These are phyloP conservation scores for Nicotiana otophora DNA, from an alignment of 257 asterid genomes.

Conservation along the genomic window DNA sequence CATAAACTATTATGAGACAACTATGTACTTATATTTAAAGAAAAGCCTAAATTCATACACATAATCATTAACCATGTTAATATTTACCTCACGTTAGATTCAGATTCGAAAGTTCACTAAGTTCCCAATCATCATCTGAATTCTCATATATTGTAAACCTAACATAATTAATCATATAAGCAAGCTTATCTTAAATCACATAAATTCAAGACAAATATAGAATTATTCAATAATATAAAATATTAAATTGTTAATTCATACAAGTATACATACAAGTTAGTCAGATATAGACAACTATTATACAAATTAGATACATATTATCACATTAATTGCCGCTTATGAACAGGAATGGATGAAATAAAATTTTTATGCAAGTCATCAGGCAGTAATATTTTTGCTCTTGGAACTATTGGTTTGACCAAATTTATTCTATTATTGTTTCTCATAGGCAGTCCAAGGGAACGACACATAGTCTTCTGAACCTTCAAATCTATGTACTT, in stretches of 20 bases:
- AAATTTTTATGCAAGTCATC: neutral
- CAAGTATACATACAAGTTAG: neutral
- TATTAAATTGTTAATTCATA: neutral
- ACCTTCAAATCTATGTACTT: neutral
- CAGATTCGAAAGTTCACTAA: neutral
- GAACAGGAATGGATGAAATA: neutral
- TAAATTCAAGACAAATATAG: neutral
- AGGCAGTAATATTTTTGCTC: neutral
- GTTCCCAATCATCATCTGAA: neutral
- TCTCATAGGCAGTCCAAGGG: neutral
- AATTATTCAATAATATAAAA: neutral
- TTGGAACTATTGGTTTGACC: neutral
- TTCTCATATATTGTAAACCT: neutral
- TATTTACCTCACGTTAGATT: too few species aligned
- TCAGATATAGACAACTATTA: neutral
- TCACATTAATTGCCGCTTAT: neutral
- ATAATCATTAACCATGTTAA: neutral
- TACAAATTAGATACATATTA: neutral
- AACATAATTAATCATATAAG: too few species aligned
- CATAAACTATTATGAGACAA: neutral
- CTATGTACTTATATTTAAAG: too few species aligned
- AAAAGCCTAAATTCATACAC: neutral
- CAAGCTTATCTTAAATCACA: neutral
- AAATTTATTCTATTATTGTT: neutral
- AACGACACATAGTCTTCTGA: neutral